phyloP scores from a whole-genome alignment of 2,329 filamentous ascomycete species.

The Corinectria fuckeliana region DNA sequence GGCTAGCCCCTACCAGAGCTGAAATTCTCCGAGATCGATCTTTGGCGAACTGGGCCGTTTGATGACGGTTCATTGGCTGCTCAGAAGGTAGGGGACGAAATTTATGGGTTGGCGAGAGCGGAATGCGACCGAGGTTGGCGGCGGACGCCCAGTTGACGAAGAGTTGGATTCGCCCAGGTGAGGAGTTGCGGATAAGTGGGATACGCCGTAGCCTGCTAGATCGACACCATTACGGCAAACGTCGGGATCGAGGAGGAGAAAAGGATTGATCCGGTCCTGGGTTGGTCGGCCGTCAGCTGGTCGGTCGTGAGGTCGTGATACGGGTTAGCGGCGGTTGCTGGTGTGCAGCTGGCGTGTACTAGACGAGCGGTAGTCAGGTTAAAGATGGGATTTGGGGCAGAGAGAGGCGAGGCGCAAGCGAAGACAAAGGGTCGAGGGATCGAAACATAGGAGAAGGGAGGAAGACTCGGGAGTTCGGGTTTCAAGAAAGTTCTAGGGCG shows the following conservation, averaged over 20 bases:
- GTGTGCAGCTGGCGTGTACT: background rate
- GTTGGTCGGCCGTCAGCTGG: slow-evolving; percentile 4
- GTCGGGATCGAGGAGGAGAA: background rate
- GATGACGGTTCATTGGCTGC: background rate
- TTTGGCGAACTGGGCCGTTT: background rate
- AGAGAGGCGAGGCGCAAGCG: background rate
- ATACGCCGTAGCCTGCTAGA: background rate
- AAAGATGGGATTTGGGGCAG: background rate
- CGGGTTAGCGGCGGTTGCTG: background rate
- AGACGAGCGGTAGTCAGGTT: background rate
- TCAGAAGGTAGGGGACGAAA: background rate
- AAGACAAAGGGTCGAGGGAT: background rate
- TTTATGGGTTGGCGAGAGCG: background rate
- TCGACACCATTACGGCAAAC: background rate
- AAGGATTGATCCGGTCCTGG: background rate
- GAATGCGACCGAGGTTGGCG: background rate
- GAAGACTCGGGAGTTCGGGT: background rate
- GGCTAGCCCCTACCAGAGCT: background rate
- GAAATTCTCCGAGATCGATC: slow-evolving; percentile 8
- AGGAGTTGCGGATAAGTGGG: background rate
- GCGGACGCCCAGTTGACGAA: background rate
- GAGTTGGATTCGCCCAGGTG: slow-evolving; percentile 1
- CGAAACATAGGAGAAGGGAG: background rate
- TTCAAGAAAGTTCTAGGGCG: background rate
- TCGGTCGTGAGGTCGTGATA: slow-evolving; percentile 6